Evolutionary conservation across 129 eudicot species (phyloP), one percentile per base, ranked within the genome.

Genomic region (Flaveria bidentis): DNA sequence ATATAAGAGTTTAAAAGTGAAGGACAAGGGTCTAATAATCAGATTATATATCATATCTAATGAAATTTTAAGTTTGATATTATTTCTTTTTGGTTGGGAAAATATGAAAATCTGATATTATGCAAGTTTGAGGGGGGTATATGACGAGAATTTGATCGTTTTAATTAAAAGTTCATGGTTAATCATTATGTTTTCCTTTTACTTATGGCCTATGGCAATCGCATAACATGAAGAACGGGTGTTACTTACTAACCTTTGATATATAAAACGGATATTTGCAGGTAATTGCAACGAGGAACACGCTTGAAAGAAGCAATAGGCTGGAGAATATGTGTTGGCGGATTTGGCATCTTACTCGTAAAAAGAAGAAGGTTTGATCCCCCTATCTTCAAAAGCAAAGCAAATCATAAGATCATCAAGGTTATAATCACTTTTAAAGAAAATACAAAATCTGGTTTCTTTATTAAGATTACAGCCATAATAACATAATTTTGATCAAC

Each of bases 241-340:
- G 9, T 20, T 57, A 14, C 28, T 53, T 46, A 50, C 58, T 72
- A 51, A 79, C 67, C 68, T 63, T 64, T 44, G 69, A 65, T 51
- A 73, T 13, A 67, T 52, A 23, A 64, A 49, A 47, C 44, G 73
- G 83, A 71, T 72, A 22, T 61, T 67, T 61, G 72, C 89, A 90
- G 96, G 89, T 88, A 26, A 84, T 86, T 62, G 97, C 97, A 63
- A 91, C 97, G 52, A 88, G 97, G 87, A 91, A 91, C 78, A 84
- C 88, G 71, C 91, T 78, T 56, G 89, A 87, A 65, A 81, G 93
- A 71, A 88, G 85, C 78, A 86, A 86, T 78, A 88, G 97, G 79
- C 97, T 91, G 5, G 93, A 91, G 91, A 91, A 91, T 81, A 91
- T 91, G 93, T 88, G 93, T 82, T 91, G 93, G 97, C 88, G 93